A percentile compares a stretch with the other conserved stretches of the same genome.
phyloP scores from a whole-genome alignment of 805 yeast genomes.

The Candida namnaoensis region DNA sequence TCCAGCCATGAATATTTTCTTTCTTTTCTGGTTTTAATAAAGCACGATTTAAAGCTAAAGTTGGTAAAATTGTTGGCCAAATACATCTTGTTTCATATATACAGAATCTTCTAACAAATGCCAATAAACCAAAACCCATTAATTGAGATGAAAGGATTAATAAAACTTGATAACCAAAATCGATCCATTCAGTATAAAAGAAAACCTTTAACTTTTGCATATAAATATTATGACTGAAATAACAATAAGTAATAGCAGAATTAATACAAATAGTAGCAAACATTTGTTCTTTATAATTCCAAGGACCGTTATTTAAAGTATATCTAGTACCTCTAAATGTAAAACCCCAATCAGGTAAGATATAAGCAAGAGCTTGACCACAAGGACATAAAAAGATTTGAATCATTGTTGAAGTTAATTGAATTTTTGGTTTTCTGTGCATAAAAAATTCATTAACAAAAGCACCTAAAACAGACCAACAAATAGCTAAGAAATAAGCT shows the following conservation, averaged over 20 bases:
- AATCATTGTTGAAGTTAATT: conserved; percentile 32
- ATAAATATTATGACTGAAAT: conserved; percentile 29
- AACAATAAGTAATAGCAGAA: conserved; percentile 23
- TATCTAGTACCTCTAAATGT: conserved; percentile 27
- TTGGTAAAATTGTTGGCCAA: conserved; percentile 47
- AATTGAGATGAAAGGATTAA: conserved; percentile 48
- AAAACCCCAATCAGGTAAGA: conserved; percentile 38
- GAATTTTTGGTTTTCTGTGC: conserved; percentile 43
- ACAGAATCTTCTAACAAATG: conserved; percentile 48
- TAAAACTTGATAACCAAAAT: conserved; percentile 43
- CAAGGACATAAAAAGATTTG: conserved; percentile 38
- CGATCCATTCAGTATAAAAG: conserved; percentile 20
- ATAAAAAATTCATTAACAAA: conserved; percentile 49
- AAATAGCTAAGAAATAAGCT: conserved; percentile 25
- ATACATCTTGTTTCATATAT: conserved; percentile 42
- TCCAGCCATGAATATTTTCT: conserved; percentile 24
- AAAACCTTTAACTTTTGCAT: conserved; percentile 29
- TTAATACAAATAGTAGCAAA: conserved; percentile 39
- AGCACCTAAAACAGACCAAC: conserved; percentile 44
- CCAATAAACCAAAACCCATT: conserved; percentile 62
- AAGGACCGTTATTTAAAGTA: conserved; percentile 54
- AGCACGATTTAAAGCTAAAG: conserved; percentile 39
- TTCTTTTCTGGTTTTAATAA: conserved; percentile 27
- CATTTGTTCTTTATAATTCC: conserved; percentile 60
- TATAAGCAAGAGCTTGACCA: conserved; percentile 30